Base-by-base conservation (phyloP, 2,329 filamentous ascomycete species). In the Colletotrichum sp. region DNA sequence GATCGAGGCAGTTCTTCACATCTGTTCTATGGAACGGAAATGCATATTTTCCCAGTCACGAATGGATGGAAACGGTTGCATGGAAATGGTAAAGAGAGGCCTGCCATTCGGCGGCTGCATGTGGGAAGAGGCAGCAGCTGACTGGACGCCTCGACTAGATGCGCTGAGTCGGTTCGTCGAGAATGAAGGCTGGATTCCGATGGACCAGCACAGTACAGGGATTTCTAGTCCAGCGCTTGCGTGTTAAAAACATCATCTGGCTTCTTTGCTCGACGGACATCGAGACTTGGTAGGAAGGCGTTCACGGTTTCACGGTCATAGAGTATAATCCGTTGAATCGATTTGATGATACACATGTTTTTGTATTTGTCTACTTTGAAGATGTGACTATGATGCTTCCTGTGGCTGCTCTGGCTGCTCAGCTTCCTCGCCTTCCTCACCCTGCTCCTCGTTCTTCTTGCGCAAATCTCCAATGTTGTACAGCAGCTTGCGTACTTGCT, bases 401-500 rank as follows among this genome's bases (percentile, higher is more conserved):
- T 36, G 30, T 16, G 30, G 16, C 13, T 32, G 30, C 18, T 32
- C 38, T 16, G 30, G 5, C 14, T 32, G 30, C n/a, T 55, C 48
- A 56, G 77, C 77, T 8, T 58, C 75, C n/a, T 74, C 79, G 26
- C 80, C 85, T 12, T 83, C 83, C 14, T 77, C 74, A 30, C 72
- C 76, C 73, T 80, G 63, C 21, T 79, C 76, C 6, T 79, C 34
- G 12, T 75, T 81, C 34, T 85, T 82, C 79, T 90, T 90, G 62
- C 89, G 86, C 77, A 90, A 79, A 52, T 83, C 85, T 78, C 89
- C 88, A 2, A 84, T 84, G 18, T 82, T 86, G 72, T 89, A 89
- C 36, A 90, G 76, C 9, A 90, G 80, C 67, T 82, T 81, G 7
- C 83, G 82, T 21, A 88, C 80, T 63, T 89, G 86, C 1, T 83